Evolutionary conservation across 2,329 filamentous ascomycete species (phyloP), one percentile per base, ranked within the genome.

Genomic region (Ophiostoma quercus): DNA sequence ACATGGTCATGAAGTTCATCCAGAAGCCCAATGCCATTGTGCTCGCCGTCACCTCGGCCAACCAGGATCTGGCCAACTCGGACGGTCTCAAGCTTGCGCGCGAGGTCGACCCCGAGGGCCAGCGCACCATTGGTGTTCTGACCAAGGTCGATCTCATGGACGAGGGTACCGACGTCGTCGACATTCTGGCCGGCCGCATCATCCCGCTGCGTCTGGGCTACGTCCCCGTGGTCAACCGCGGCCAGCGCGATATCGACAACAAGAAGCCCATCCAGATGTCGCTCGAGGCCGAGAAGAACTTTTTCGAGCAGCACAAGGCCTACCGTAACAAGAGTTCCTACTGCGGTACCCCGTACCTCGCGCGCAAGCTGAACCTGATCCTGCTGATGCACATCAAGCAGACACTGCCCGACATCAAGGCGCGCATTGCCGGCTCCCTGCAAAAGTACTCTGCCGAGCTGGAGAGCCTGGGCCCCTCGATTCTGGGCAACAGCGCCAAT

Each of bases 311-410:
- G 80, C 95, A 99, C 86, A 96, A 96, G 83, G 94, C 95, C 43
- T 99, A 99, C 81, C 88, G 94, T 72, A 99, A 98, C 82, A 99
- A 99, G 88, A 94, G 92, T 78, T 92, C 94, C 6, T 99, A 99
- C 85, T 99, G 95, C 80, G 95, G 95, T 79, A 99, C 95, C 2
- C 95, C 95, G 3, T 99, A 99, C 78, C 84, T 99, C 71, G 95
- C 95, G 3, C 89, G 94, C 75, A 99, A 99, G 82, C 87, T 99
- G 72, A 99, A 99, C 81, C 85, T 99, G 76, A 98, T 99, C 77
- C 86, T 99, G 75, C 98, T 99, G 94, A 99, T 99, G 95, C 95
- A 99, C 84, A 99, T 99, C 84, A 99, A 99, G 82, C 94, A 99
- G 83, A 99, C 95, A 1, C 87, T 99, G 16, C 95, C 95, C 57